These are phyloP conservation scores for Sparassis latifolia DNA, from an alignment of 1,284 basidiomycete genomes.

Conservation along the genomic window DNA sequence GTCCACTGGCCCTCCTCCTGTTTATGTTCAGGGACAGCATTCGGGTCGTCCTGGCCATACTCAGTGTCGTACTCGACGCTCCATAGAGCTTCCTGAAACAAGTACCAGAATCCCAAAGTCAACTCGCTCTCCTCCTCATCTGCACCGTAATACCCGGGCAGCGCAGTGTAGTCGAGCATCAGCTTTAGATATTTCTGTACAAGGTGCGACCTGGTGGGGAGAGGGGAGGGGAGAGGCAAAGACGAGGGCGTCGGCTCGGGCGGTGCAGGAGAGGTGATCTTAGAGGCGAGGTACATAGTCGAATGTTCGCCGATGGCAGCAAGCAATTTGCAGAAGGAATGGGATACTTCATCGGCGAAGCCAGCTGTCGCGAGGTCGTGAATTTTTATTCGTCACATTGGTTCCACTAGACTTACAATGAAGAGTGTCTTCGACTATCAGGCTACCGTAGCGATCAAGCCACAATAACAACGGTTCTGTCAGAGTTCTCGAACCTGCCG, in stretches of 20 bases:
- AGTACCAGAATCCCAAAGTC: constrained; percentile 82
- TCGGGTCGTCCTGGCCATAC: constrained; percentile 31
- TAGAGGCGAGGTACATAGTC: constrained; percentile 67
- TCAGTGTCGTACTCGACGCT: constrained; percentile 55
- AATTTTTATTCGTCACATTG: neutral
- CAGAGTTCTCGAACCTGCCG: constrained; percentile 63
- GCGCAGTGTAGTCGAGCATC: constrained; percentile 69
- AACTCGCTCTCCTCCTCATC: constrained; percentile 86
- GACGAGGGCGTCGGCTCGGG: constrained; percentile 22
- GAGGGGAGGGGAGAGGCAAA: constrained; percentile 14
- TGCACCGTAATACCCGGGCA: constrained; percentile 69
- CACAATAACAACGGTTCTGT: constrained; percentile 81
- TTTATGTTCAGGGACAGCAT: constrained; percentile 18
- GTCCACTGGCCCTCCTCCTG: constrained; percentile 40
- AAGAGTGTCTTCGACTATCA: constrained; percentile 45
- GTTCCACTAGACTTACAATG: constrained; percentile 23
- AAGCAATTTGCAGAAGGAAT: constrained; percentile 73
- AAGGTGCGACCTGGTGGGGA: constrained; percentile 25
- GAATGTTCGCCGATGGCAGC: constrained; percentile 82
- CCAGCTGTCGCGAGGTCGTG: constrained; percentile 22
- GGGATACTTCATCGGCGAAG: constrained; percentile 48
- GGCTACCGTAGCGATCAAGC: constrained; percentile 50
- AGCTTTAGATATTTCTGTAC: constrained; percentile 69
- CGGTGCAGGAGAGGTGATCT: constrained; percentile 44
- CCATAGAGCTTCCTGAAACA: constrained; percentile 85